Percentiles rank a stretch among this genome's conserved stretches.
Conservation (phyloP, 495 filamentous ascomycete species). For the Penicillium canariense region DNA sequence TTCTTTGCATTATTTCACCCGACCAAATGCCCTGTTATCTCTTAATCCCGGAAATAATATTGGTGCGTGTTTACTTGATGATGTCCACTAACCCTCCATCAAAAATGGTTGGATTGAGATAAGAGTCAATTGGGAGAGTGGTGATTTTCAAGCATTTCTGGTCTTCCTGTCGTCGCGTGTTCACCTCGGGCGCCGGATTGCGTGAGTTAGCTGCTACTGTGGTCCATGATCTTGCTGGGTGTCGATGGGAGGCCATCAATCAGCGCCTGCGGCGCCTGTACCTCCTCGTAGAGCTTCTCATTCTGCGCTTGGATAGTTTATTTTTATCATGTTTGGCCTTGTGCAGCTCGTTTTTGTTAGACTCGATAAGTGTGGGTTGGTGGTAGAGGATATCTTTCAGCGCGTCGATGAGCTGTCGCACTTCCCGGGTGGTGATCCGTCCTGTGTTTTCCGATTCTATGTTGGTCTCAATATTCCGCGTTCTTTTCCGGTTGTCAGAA, state of each 20-base stretch:
- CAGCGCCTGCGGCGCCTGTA: not conserved
- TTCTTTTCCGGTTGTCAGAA: conserved; percentile 6
- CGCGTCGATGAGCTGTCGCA: conserved; percentile 18
- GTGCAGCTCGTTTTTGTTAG: not conserved
- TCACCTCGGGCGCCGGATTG: too few relatives aligned
- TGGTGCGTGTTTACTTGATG: too few relatives aligned
- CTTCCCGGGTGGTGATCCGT: conserved; percentile 17
- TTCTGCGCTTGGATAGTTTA: conserved; percentile 5
- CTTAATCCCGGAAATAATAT: too few relatives aligned
- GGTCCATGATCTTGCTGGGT: conserved; percentile 2
- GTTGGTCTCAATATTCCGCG: conserved; percentile 8
- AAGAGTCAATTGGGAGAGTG: too few relatives aligned
- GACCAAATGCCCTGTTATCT: too few relatives aligned
- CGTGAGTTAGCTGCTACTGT: not conserved
- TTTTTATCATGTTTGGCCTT: conserved; percentile 8
- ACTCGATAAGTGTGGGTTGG: not conserved
- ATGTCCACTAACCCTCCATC: too few relatives aligned
- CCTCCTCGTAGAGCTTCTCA: conserved; percentile 6
- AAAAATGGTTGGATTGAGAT: too few relatives aligned
- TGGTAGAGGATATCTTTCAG: conserved; percentile 9
- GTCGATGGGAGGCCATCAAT: not conserved
- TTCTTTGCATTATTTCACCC: too few relatives aligned
- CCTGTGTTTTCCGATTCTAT: not conserved
- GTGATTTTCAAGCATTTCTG: too few relatives aligned
- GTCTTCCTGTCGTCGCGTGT: too few relatives aligned